These are phyloP conservation scores for Fusarium sp. DNA, from an alignment of 2,329 filamentous ascomycete species.

Conservation along the genomic window DNA sequence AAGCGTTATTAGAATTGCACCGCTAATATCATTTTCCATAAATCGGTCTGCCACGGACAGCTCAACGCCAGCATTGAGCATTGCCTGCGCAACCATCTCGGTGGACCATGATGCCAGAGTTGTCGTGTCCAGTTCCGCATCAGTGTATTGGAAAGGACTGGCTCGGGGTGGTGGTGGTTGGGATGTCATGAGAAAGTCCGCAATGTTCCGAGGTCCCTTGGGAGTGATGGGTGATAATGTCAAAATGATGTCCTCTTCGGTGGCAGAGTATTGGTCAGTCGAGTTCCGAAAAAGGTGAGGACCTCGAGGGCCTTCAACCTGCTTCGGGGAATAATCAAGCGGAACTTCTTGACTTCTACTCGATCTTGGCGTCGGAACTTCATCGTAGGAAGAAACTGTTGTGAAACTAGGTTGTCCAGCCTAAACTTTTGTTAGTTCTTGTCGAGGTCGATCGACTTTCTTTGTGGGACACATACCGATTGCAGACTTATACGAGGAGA, in stretches of 20 bases:
- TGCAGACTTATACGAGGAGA: conserved; percentile 74
- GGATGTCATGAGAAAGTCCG: conserved; percentile 40
- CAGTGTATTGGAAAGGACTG: conserved; percentile 66
- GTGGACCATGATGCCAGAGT: conserved; percentile 75
- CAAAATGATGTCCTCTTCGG: conserved; percentile 63
- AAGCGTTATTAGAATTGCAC: conserved; percentile 85
- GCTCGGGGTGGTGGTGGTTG: conserved; percentile 47
- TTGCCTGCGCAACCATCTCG: conserved; percentile 83
- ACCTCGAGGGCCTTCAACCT: conserved; percentile 81
- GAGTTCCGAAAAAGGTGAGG: conserved; percentile 87
- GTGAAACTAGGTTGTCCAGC: conserved; percentile 79
- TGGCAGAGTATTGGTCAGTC: conserved; percentile 48
- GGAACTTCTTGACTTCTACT: conserved; percentile 68
- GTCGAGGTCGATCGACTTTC: background rate
- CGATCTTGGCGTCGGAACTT: conserved; percentile 80
- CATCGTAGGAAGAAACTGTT: conserved; percentile 87
- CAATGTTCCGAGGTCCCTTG: conserved; percentile 59
- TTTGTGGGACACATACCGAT: conserved; percentile 66
- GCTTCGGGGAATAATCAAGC: conserved; percentile 68
- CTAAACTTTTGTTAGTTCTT: conserved; percentile 54
- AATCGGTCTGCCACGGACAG: conserved; percentile 82
- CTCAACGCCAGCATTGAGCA: conserved; percentile 86
- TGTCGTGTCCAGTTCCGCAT: conserved; percentile 65
- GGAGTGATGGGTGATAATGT: conserved; percentile 80
- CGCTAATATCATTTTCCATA: conserved; percentile 90